Evolutionary conservation across 352 stramenopile genomes (phyloP).

Genomic region (Plasmopara halstedii): DNA sequence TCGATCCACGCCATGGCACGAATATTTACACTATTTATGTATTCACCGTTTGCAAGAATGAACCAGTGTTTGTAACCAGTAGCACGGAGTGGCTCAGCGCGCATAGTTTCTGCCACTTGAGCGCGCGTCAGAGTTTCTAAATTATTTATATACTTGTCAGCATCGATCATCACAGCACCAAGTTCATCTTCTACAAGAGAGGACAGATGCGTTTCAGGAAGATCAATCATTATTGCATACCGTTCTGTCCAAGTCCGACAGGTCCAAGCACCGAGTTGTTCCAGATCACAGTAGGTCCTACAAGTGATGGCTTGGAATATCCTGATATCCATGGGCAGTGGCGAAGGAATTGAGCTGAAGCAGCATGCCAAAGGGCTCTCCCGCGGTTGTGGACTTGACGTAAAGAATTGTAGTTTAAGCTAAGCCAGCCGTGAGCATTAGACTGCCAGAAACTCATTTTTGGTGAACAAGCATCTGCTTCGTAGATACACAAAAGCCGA

Average conservation of each 20-base stretch:
- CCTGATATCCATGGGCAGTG: constrained; percentile 51
- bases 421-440: constrained; percentile 18
- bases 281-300: constrained; percentile 35
- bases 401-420: constrained; percentile 33
- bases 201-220: constrained; percentile 17
- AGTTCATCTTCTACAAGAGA: constrained; percentile 22
- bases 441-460: constrained; percentile 8
- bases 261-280: constrained; percentile 35
- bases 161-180: constrained; percentile 35
- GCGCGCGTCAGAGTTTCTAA: constrained; percentile 32
- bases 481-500: constrained; percentile 38
- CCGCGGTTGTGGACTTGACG: constrained; percentile 21
- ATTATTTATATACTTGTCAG: constrained; percentile 33
- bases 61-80: constrained; percentile 33
- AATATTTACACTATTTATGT: constrained; percentile 43
- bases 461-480: constrained; percentile 20
- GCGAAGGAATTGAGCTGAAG: constrained; percentile 39
- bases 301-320: constrained; percentile 19
- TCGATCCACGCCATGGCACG: constrained; percentile 58
- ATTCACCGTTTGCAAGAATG: constrained; percentile 36
- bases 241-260: constrained; percentile 39
- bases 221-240: constrained; percentile 25
- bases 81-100: constrained; percentile 13
- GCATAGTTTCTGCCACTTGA: constrained; percentile 28
- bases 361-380: constrained; percentile 52